A percentile compares a stretch with the other conserved stretches of the same genome.
These are phyloP conservation scores for Xylaria sp. DNA, from an alignment of 2,329 filamentous ascomycete genomes.

Conservation along the genomic window DNA sequence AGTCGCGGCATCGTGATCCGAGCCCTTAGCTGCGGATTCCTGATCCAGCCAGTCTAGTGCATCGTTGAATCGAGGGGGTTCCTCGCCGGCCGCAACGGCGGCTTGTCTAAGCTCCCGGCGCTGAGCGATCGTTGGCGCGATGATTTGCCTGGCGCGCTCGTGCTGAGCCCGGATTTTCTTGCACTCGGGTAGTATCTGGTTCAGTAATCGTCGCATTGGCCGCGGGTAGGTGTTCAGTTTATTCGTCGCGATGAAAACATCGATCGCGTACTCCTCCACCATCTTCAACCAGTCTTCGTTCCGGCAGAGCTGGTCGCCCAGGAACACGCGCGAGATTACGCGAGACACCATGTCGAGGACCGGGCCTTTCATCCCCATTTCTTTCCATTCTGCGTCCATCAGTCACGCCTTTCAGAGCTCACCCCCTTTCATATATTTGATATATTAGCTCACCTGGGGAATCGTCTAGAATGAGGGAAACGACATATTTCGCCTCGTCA, in stretches of 20 bases:
- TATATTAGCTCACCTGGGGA: too few species aligned
- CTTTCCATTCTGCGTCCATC: conserved; percentile 42
- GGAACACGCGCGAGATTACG: conserved; percentile 49
- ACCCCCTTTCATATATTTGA: too few species aligned
- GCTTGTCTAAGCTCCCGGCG: conserved; percentile 20
- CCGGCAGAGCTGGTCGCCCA: conserved; percentile 46
- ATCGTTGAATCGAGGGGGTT: conserved; percentile 34
- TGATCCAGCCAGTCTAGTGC: conserved; percentile 45
- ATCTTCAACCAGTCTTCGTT: conserved; percentile 47
- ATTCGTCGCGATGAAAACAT: conserved; percentile 35
- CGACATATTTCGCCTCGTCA: conserved; percentile 17
- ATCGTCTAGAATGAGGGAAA: conserved; percentile 12
- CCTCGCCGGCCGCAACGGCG: conserved; percentile 16
- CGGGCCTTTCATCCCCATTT: conserved; percentile 35
- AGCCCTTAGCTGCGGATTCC: conserved; percentile 32
- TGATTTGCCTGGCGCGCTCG: conserved; percentile 29
- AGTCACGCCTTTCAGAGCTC: neutral
- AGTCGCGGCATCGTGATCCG: conserved; percentile 30
- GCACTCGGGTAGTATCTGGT: conserved; percentile 47
- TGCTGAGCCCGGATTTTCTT: conserved; percentile 35
- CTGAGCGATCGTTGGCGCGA: conserved; percentile 27
- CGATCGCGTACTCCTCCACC: conserved; percentile 41
- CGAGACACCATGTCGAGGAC: conserved; percentile 46
- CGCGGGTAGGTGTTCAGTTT: conserved; percentile 43
- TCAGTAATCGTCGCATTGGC: conserved; percentile 41